A percentile compares a stretch with the other conserved stretches of the same genome.
These are phyloP conservation scores for Monosporascus sp. DNA, from an alignment of 2,329 filamentous ascomycete genomes.

Conservation along the genomic window DNA sequence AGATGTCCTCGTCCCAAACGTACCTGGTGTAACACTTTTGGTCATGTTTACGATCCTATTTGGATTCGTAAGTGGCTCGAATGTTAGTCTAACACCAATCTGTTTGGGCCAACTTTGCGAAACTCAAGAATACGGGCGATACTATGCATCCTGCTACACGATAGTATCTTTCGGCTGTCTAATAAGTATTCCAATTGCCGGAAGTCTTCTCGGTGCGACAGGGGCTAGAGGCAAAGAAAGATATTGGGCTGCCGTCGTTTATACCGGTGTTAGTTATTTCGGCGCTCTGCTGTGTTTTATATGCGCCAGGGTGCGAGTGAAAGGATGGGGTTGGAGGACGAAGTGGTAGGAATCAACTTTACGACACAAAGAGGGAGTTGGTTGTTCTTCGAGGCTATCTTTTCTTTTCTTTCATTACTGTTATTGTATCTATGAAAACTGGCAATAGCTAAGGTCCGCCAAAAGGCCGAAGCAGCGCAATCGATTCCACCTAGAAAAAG, in stretches of 20 bases:
- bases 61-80: background rate
- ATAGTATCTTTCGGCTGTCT: slow-evolving; percentile 1
- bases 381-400: too few species aligned
- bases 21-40: background rate
- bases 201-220: background rate
- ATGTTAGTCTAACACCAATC: slow-evolving; percentile 2
- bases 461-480: too few species aligned
- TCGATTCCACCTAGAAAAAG: too few species aligned
- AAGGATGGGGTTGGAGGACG: too few species aligned
- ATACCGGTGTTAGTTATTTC: background rate
- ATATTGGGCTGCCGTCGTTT: background rate
- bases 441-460: too few species aligned
- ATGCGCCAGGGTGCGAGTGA: too few species aligned
- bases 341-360: too few species aligned
- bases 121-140: slow-evolving; percentile 1
- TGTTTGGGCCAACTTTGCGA: slow-evolving; percentile 4
- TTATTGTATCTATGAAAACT: too few species aligned
- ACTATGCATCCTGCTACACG: background rate
- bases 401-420: too few species aligned
- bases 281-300: too few species aligned
- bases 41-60: slow-evolving; percentile 2
- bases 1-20: background rate
- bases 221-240: background rate
- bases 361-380: too few species aligned
- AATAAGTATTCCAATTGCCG: slow-evolving; percentile 2